These are phyloP conservation scores for Stenogyne calaminthoides DNA, from an alignment of 305 asterid genomes.

Conservation along the genomic window DNA sequence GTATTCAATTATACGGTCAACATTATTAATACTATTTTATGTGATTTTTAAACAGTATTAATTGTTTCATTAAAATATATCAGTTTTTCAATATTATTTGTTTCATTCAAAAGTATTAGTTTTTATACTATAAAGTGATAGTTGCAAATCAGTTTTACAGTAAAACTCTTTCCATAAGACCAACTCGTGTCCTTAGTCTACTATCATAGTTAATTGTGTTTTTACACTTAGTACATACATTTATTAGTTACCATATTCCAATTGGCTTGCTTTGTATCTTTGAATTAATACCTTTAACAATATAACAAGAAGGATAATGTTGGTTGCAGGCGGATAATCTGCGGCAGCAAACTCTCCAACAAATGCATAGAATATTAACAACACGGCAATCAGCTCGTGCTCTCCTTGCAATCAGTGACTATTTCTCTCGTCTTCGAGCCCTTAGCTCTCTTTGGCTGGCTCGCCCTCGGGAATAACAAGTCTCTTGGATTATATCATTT, in stretches of 20 bases:
- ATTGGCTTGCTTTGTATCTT: no score
- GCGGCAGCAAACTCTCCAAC: constrained; percentile 47
- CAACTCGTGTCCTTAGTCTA: no score
- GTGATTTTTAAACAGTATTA: no score
- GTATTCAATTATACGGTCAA: background rate
- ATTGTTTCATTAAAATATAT: no score
- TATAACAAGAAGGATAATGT: background rate
- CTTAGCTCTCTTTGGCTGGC: constrained; percentile 59
- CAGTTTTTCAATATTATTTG: no score
- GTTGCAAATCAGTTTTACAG: no score
- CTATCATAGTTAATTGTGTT: background rate
- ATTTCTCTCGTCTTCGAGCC: constrained; percentile 52
- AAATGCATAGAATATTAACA: constrained; percentile 47
- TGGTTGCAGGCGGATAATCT: constrained; percentile 49
- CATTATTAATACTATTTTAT: no score
- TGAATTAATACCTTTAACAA: background rate
- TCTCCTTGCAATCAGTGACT: constrained; percentile 47
- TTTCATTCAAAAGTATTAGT: no score
- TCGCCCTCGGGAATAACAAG: constrained; percentile 47
- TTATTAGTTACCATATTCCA: no score
- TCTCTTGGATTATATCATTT: background rate
- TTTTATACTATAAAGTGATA: no score
- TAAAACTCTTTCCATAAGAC: no score
- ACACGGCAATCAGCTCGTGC: constrained; percentile 60
- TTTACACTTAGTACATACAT: no score